Conservation (phyloP, 1,284 basidiomycete species). For the Leccinum pachyderme region DNA sequence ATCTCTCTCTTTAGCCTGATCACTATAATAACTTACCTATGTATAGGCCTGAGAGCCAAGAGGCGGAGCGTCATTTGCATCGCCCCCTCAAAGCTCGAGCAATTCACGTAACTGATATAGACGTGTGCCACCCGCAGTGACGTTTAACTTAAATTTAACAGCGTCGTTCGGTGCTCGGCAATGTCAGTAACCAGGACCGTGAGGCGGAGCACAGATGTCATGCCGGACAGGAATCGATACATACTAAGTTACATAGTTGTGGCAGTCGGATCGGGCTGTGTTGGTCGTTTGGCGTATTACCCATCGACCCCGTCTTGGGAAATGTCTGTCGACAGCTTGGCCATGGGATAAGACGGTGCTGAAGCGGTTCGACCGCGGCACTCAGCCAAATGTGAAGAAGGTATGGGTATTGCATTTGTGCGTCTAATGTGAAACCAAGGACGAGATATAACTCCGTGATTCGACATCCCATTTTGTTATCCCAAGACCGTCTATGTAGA, state of each 20-base stretch:
- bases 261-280: neutral
- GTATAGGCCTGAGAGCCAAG: neutral
- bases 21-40: neutral
- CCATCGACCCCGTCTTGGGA: neutral
- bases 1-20: neutral
- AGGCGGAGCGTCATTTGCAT: neutral
- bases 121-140: too few species aligned
- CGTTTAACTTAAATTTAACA: too few species aligned
- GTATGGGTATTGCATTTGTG: neutral
- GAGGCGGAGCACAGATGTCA: neutral
- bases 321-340: neutral
- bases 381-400: neutral
- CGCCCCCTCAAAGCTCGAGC: too few species aligned
- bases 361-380: neutral
- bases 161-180: neutral
- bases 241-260: neutral
- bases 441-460: neutral
- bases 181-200: neutral
- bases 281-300: too few species aligned
- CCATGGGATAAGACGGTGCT: neutral
- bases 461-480: neutral
- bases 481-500: neutral
- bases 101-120: too few species aligned
- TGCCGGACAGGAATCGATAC: neutral
- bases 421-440: neutral